Evolutionary conservation across 2,329 filamentous ascomycete species (phyloP).

Genomic region (Monosporascus sp.): DNA sequence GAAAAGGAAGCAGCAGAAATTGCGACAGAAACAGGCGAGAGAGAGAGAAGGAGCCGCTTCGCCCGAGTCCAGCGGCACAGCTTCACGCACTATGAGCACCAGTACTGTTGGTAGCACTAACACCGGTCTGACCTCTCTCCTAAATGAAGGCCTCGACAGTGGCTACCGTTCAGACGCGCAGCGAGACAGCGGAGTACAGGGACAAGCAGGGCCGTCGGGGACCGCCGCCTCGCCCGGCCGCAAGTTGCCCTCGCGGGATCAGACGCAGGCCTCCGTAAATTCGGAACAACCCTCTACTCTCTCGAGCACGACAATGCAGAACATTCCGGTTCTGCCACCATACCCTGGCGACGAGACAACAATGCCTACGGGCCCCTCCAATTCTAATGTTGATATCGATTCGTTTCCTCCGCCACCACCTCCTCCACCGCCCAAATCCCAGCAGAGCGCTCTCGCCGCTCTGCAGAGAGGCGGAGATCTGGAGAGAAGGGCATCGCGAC

Average conservation of each 20-base stretch:
- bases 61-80: conserved; percentile 30
- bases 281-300: conserved; percentile 58
- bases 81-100: conserved; percentile 51
- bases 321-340: conserved; percentile 67
- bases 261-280: conserved; percentile 43
- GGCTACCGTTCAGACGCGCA: conserved; percentile 41
- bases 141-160: conserved; percentile 55
- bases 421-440: conserved; percentile 73
- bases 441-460: conserved; percentile 85
- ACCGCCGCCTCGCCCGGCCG: conserved; percentile 42
- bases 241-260: conserved; percentile 45
- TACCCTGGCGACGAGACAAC: conserved; percentile 59
- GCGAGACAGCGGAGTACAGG: conserved; percentile 24
- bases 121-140: conserved; percentile 51
- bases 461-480: conserved; percentile 88
- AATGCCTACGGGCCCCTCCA: conserved; percentile 38
- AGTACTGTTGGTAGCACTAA: conserved; percentile 53
- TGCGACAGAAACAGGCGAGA: conserved; percentile 59
- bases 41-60: conserved; percentile 44
- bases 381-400: conserved; percentile 51
- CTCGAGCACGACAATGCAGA: conserved; percentile 73
- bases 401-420: conserved; percentile 70
- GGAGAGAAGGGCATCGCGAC: conserved; percentile 83
- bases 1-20: conserved; percentile 92
- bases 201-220: conserved; percentile 15